Conservation (phyloP, 1,284 basidiomycete species). For the Retiboletus flavoniger region DNA sequence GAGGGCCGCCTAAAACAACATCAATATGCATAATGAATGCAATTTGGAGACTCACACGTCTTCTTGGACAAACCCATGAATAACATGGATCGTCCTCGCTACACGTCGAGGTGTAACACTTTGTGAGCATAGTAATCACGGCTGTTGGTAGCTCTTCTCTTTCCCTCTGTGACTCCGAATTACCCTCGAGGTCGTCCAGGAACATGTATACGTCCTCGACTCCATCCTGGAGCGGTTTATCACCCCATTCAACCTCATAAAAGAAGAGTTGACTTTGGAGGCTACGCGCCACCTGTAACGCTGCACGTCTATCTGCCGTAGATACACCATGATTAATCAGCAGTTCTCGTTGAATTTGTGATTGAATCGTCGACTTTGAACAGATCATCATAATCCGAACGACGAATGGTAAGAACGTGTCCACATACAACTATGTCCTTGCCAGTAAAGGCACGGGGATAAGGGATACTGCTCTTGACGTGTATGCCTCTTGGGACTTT, state of each 20-base stretch:
- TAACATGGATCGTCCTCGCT: constrained; percentile 69
- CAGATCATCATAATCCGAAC: constrained; percentile 3
- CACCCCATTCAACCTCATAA: constrained; percentile 96
- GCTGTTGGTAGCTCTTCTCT: constrained; percentile 83
- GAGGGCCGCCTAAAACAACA: constrained; percentile 21
- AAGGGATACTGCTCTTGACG: constrained; percentile 88
- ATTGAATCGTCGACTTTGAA: constrained; percentile 74
- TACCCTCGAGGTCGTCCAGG: constrained; percentile 80
- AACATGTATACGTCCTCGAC: constrained; percentile 97
- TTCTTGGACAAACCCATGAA: constrained; percentile 66
- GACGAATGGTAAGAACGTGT: neutral
- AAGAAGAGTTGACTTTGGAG: constrained; percentile 93
- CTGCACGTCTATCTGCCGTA: constrained; percentile 73
- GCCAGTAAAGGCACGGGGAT: constrained; percentile 86
- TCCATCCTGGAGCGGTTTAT: constrained; percentile 79
- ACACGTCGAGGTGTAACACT: constrained; percentile 84
- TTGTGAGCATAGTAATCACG: constrained; percentile 76
- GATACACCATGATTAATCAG: constrained; percentile 68
- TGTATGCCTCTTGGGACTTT: constrained; percentile 83
- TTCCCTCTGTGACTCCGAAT: constrained; percentile 54
- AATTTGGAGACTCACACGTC: constrained; percentile 46
- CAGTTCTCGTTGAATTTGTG: constrained; percentile 71
- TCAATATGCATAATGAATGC: constrained; percentile 7
- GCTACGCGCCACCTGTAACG: constrained; percentile 83
- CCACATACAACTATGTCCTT: constrained; percentile 86